These are phyloP conservation scores for Vigna hirtella DNA, from an alignment of 306 rosid genomes.

Conservation along the genomic window DNA sequence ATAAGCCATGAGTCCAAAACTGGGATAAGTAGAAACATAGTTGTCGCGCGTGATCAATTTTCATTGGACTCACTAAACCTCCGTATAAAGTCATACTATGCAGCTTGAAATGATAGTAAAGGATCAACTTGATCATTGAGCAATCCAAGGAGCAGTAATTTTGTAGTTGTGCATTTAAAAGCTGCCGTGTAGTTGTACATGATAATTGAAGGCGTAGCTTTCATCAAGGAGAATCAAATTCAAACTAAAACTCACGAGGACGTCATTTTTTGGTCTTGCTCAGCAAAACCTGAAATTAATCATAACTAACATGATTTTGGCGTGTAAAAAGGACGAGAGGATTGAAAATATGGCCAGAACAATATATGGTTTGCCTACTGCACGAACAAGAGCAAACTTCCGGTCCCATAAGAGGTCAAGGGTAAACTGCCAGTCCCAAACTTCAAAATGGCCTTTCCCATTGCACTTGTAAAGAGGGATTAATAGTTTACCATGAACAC, in stretches of 20 bases:
- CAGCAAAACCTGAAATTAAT: slow-evolving; percentile 34
- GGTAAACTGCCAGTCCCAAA: slow-evolving; percentile 30
- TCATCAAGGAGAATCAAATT: slow-evolving; percentile 36
- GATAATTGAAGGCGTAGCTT: slow-evolving; percentile 18
- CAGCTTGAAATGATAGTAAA: slow-evolving; percentile 20
- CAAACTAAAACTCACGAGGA: slow-evolving; percentile 33
- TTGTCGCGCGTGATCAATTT: background rate
- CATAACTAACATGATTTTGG: slow-evolving; percentile 27
- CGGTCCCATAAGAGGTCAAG: slow-evolving; percentile 36
- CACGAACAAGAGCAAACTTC: slow-evolving; percentile 18
- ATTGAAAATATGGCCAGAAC: slow-evolving; percentile 24
- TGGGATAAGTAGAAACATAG: slow-evolving; percentile 4
- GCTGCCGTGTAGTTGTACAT: background rate
- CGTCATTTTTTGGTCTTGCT: slow-evolving; percentile 33
- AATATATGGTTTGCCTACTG: slow-evolving; percentile 1
- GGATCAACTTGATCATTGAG: slow-evolving; percentile 13
- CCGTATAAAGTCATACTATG: background rate
- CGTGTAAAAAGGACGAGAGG: slow-evolving; percentile 20
- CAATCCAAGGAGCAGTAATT: background rate
- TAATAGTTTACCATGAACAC: slow-evolving; percentile 26
- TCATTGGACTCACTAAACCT: background rate
- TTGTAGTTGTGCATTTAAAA: slow-evolving; percentile 5
- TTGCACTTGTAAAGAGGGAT: background rate
- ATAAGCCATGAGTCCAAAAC: background rate
- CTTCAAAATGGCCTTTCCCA: slow-evolving; percentile 34